Evolutionary conservation across 208 protist genomes (phyloP).

Genomic region (Strigomonas oncopelti): DNA sequence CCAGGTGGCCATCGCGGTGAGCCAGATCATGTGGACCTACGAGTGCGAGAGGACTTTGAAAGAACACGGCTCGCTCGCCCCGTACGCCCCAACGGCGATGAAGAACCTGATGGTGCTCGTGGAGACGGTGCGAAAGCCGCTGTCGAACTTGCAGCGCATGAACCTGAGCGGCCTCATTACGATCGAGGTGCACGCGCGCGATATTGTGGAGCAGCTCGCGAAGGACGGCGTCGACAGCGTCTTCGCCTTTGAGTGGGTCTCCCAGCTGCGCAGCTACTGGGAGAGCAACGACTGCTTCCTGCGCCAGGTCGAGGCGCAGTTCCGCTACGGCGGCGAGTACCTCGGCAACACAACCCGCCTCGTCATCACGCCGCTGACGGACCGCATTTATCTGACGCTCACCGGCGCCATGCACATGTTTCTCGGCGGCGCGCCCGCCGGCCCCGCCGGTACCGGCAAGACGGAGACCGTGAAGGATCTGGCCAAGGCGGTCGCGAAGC

Average conservation of each 20-base stretch:
- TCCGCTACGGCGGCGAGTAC: slow-evolving; percentile 95
- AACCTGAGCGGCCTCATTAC: slow-evolving; percentile 95
- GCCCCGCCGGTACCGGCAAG: slow-evolving; percentile 94
- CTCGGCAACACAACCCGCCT: slow-evolving; percentile 96
- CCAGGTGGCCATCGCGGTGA: slow-evolving; percentile 90
- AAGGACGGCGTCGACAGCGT: slow-evolving; percentile 75
- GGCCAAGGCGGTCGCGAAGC: slow-evolving; percentile 95
- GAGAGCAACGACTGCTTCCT: slow-evolving; percentile 90
- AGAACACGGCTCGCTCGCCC: slow-evolving; percentile 75
- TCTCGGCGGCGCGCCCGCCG: slow-evolving; percentile 90
- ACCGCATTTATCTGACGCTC: slow-evolving; percentile 96
- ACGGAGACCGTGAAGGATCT: slow-evolving; percentile 98
- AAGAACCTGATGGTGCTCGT: slow-evolving; percentile 88
- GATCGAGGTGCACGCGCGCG: slow-evolving; percentile 94
- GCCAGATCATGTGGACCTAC: slow-evolving; percentile 94
- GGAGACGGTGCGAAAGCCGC: slow-evolving; percentile 80
- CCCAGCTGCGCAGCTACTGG: slow-evolving; percentile 96
- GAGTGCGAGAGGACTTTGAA: slow-evolving; percentile 84
- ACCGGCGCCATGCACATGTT: slow-evolving; percentile 96
- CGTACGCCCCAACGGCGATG: slow-evolving; percentile 81
- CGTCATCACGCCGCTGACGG: slow-evolving; percentile 96
- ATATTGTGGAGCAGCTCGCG: slow-evolving; percentile 91
- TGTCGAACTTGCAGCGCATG: slow-evolving; percentile 88
- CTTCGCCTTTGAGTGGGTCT: slow-evolving; percentile 95
- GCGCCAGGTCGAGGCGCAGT: slow-evolving; percentile 90